Percentiles rank a stretch among this genome's conserved stretches.
Conservation (phyloP, 75 land plant genomes). For the Azolla pinnata region DNA sequence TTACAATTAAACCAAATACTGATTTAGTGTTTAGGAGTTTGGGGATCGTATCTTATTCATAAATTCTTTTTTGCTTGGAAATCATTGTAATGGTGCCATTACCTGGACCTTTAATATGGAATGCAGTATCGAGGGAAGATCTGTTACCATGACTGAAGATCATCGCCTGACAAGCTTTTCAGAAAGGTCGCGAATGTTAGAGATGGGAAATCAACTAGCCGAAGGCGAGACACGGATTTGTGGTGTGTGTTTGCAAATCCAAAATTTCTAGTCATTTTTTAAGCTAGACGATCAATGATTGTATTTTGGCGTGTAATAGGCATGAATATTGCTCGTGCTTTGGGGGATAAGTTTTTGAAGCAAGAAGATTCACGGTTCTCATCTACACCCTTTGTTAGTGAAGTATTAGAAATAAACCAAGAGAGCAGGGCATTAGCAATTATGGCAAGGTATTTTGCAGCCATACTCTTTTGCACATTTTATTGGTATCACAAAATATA, state of each 20-base stretch:
- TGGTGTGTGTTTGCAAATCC: slow-evolving; percentile 32
- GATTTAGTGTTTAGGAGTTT: too few species aligned
- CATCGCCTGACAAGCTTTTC: slow-evolving; percentile 63
- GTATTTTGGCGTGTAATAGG: slow-evolving; percentile 51
- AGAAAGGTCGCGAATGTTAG: slow-evolving; percentile 56
- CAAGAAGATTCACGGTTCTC: slow-evolving; percentile 73
- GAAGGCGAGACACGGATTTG: slow-evolving; percentile 84
- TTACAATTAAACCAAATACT: too few species aligned
- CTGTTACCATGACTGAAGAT: slow-evolving; percentile 79
- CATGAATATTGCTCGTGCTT: slow-evolving; percentile 75
- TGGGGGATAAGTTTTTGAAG: slow-evolving; percentile 93
- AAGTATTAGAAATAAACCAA: slow-evolving; percentile 41
- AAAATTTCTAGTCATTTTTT: neutral
- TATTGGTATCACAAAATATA: too few species aligned
- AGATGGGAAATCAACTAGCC: slow-evolving; percentile 55
- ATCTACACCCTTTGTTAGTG: slow-evolving; percentile 80
- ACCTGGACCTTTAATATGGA: too few species aligned
- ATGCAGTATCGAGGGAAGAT: slow-evolving; percentile 61
- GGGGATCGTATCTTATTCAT: too few species aligned
- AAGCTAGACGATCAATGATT: too few species aligned
- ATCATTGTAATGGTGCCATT: too few species aligned
- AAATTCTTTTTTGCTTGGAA: too few species aligned
- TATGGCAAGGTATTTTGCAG: slow-evolving; percentile 52
- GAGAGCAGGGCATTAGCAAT: slow-evolving; percentile 51
- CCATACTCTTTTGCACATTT: too few species aligned